Base-by-base conservation (phyloP, 2,329 filamentous ascomycete genomes). In the Fusarium pseudonygamai region DNA sequence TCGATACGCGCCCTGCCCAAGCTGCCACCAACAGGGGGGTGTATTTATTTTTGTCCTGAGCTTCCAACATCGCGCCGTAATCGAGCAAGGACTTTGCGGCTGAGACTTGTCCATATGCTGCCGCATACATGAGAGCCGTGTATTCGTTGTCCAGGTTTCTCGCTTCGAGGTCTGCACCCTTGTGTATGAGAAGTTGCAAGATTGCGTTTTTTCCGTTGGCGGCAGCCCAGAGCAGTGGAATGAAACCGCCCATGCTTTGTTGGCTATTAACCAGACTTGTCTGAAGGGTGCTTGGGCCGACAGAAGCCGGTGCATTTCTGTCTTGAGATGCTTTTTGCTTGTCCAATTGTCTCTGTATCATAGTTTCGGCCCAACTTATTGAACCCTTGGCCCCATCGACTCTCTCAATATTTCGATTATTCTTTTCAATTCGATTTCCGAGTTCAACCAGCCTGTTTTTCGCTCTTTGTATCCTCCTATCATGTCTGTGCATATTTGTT, bases 401-500 rank as follows among this genome's bases (percentile, higher is more conserved):
- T 1, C 13, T 6, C 7, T 47, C 45, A 9, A 47, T 30, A 22
- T 47, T 16, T 4, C 11, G 26, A 22, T 12, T n/a, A 12, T 12
- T 30, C 26, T 47, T 6, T 11, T 15, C 14, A 12, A 14, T 16
- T 30, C 26, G 26, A 16, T 22, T 2, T 22, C 4, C 9, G 13
- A 28, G 9, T 2, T 30, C 45, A 2, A 0, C 20, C 15, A 49
- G 5, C 15, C 15, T n/a, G 3, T 9, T 1, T 18, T 9, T 32
- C 3, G 10, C 5, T 4, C 8, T 15, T n/a, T 1, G 12, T 9
- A n/a, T 18, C 3, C 2, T 32, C 15, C 4, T 2, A 8, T 49
- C 22, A 12, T 2, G 6, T 2, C 6, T 1, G 8, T 3, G 1
- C 5, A 42, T 22, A 1, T 13, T 5, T 6, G 0, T 12, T 9